Evolutionary conservation across 768 basidiomycete genomes (phyloP).

Genomic region (Phlebiopsis flavidoalba): DNA sequence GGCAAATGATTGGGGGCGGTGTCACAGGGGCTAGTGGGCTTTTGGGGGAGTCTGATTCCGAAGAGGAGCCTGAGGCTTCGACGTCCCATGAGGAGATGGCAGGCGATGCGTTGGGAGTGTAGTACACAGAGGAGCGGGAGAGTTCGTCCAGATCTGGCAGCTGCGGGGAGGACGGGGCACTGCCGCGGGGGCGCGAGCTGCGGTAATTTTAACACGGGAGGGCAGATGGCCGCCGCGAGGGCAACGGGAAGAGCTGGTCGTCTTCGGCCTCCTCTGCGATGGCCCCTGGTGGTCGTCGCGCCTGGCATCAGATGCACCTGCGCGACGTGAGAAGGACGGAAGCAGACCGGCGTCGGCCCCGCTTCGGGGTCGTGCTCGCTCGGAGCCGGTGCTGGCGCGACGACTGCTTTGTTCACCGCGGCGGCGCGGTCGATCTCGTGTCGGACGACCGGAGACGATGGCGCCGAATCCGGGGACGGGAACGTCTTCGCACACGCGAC

Average conservation of each 20-base stretch:
- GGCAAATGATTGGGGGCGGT: background rate
- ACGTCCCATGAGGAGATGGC: background rate
- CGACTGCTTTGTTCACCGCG: slow-evolving; percentile 34
- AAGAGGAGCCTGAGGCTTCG: background rate
- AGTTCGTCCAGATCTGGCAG: background rate
- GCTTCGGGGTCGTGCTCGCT: background rate
- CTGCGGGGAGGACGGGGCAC: background rate
- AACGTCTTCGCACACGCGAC: slow-evolving; percentile 16
- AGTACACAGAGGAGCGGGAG: slow-evolving; percentile 4
- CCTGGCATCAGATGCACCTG: background rate
- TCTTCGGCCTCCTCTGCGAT: slow-evolving; percentile 28
- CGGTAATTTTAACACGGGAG: slow-evolving; percentile 7
- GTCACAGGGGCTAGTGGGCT: background rate
- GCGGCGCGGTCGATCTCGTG: slow-evolving; percentile 59
- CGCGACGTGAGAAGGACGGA: slow-evolving; percentile 10
- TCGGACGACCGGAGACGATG: slow-evolving; percentile 47
- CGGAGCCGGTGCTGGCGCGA: slow-evolving; percentile 2
- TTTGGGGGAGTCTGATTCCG: background rate
- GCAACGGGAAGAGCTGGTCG: slow-evolving; percentile 12
- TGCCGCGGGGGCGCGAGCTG: background rate
- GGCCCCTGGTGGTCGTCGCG: background rate
- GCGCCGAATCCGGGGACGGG: slow-evolving; percentile 17
- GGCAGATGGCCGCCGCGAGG: slow-evolving; percentile 9
- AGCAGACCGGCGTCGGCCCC: slow-evolving; percentile 5
- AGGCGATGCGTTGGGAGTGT: slow-evolving; percentile 11